Evolutionary conservation across 2,329 filamentous ascomycete species (phyloP).

Genomic region (Penicillium sp.): DNA sequence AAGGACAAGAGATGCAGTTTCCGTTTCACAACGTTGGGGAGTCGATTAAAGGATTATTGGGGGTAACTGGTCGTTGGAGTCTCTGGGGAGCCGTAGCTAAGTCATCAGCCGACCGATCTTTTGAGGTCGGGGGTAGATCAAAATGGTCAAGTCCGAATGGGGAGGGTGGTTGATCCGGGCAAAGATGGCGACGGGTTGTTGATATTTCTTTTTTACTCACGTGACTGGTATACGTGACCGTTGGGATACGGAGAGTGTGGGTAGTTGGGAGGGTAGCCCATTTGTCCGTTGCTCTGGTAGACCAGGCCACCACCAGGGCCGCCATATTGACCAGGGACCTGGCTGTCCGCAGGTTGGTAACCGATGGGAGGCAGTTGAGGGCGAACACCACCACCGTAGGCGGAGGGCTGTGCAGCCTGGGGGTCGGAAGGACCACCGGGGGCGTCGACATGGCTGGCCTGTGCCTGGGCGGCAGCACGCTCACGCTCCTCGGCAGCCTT

Average conservation of each 20-base stretch:
- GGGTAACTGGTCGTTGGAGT: conserved; percentile 35
- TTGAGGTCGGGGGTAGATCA: conserved; percentile 13
- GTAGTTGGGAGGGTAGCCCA: conserved; percentile 49
- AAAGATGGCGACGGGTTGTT: conserved; percentile 14
- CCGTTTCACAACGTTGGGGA: conserved; percentile 19
- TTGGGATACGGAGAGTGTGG: conserved; percentile 54
- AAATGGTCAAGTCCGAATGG: conserved; percentile 2
- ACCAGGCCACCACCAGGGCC: conserved; percentile 55
- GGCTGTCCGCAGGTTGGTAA: conserved; percentile 62
- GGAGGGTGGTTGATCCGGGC: conserved; percentile 22
- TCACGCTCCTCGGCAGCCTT: conserved; percentile 87
- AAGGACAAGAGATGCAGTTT: conserved; percentile 20
- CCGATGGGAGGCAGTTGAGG: conserved; percentile 75
- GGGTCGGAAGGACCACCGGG: conserved; percentile 49
- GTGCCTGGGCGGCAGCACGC: conserved; percentile 61
- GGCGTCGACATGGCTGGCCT: conserved; percentile 47
- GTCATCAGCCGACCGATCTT: conserved; percentile 28
- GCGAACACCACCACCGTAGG: conserved; percentile 54
- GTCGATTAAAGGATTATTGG: conserved; percentile 34
- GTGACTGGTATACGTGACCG: conserved; percentile 53
- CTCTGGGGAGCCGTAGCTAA: conserved; percentile 33
- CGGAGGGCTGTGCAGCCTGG: conserved; percentile 42
- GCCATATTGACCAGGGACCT: conserved; percentile 63
- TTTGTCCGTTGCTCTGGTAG: conserved; percentile 51
- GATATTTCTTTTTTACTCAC: conserved; percentile 41